Base-by-base conservation (phyloP, 176 grass and related monocot genomes). In the Poa pratensis region DNA sequence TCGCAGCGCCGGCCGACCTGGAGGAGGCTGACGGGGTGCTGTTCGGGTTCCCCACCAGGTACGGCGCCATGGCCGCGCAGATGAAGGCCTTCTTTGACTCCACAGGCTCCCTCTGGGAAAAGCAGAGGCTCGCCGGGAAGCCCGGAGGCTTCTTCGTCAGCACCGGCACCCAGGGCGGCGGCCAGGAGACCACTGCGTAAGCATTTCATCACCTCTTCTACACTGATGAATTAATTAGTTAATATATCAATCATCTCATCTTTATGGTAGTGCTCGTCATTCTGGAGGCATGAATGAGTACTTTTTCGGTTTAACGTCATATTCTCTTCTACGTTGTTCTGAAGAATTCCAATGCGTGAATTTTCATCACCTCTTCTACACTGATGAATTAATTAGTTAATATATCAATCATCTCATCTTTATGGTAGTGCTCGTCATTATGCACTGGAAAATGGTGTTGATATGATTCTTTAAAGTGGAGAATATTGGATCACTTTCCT, bases 31-130 rank as follows among this genome's bases (percentile, higher is more conserved):
- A 96, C 45, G 91, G 91, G 16, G 68, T 96, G 51, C 53, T 96
- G 28, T 96, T 96, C 64, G 94, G 94, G 17, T 96, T 96, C 85
- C 91, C 94, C 62, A 96, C 94, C 14, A 89, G 94, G 77, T 96
- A 91, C 68, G 91, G 94, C 74, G 49, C 94, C 71, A 96, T 96
- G 94, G 91, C 94, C 34, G 89, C 91, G n/a, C 94, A 96, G 83
- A 96, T 96, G 94, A 96, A 96, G 78, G 89, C 91, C 1, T 96
- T 96, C 83, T 93, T 96, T 49, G 94, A 96, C 67, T 96, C 94
- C 77, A 96, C 94, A 0, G 94, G 94, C 7, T 64, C 75, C 23
- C 91, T 96, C 46, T 96, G 94, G 94, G 83, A 93, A 65, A 63
- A 87, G 67, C 94, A 96, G 84, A 93, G 66, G 82, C 91, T 96